Percentiles rank a stretch among this genome's conserved stretches.
These are phyloP conservation scores for Angophora floribunda DNA, from an alignment of 345 rosid genomes.

Conservation along the genomic window DNA sequence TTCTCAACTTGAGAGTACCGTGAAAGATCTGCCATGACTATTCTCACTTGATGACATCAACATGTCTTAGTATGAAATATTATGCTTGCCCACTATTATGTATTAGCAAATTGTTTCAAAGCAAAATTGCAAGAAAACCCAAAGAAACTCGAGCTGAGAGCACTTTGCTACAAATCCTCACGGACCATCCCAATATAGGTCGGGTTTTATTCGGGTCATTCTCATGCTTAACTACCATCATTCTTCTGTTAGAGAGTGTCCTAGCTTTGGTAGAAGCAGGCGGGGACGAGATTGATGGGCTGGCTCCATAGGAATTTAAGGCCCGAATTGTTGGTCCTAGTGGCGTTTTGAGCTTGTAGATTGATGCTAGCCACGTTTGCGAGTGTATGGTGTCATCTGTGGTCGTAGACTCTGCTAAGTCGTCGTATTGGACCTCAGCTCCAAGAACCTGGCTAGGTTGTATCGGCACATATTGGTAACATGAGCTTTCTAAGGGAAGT, in stretches of 20 bases:
- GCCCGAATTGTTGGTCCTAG: neutral
- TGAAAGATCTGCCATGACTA: neutral
- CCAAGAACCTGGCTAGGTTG: rapidly evolving
- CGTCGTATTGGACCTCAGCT: neutral
- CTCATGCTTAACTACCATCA: neutral
- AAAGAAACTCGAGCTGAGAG: neutral
- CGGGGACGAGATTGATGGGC: neutral
- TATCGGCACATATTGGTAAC: neutral
- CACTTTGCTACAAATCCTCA: neutral
- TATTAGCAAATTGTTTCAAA: neutral
- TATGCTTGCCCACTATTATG: neutral
- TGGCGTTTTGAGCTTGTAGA: neutral
- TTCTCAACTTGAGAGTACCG: too few relatives aligned
- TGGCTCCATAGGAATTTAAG: neutral
- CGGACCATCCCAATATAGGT: neutral
- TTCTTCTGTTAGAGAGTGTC: neutral
- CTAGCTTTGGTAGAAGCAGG: neutral
- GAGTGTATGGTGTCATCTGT: neutral
- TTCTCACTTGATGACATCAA: neutral
- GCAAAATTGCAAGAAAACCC: neutral
- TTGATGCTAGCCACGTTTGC: neutral
- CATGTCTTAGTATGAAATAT: neutral
- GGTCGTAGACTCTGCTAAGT: neutral
- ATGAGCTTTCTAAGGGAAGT: neutral
- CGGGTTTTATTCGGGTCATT: neutral